Base-by-base conservation (phyloP, 176 grass and related monocot species). In the Musa itinerans region DNA sequence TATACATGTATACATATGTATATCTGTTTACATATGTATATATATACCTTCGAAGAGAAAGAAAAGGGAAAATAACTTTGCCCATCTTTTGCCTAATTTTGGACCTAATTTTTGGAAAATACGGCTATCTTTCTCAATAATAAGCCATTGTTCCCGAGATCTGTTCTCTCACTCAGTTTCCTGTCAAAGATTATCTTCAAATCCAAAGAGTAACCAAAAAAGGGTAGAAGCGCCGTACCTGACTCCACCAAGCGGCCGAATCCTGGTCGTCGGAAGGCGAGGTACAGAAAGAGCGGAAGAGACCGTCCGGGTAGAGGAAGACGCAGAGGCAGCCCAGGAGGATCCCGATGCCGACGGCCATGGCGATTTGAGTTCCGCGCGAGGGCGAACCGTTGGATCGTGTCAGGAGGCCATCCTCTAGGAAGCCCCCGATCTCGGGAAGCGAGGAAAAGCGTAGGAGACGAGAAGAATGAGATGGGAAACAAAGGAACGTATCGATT, bases 291-390 rank as follows among this genome's bases (percentile, higher is more conserved):
- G 81, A 86, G 52, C 59, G 75, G 66, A 83, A 68, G 75, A 99
- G 77, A 15, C 95, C 95, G 23, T 89, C 88, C 34, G 95, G 95
- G 78, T 91, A 94, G 88, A 94, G 71, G 68, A 92, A 99, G 8
- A 88, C 95, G 72, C 83, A 89, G 26, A 94, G 52, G 79, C 90
- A 91, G 17, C 90, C 90, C 64, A 99, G 75, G 51, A 89, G 27
- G 82, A 99, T 71, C 58, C 95, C 95, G 16, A 99, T 61, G 65
- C 71, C 83, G 11, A 94, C 84, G 48, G 90, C 95, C 2, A 82
- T 81, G 58, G 86, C 86, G 88, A 99, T 92, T 57, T 84, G 89
- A 59, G 90, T 82, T 80, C 84, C 90, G 8, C 95, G 90, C 1
- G 86, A 98, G 64, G 82, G 84, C 84, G 72, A 78, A 66, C 79